Conservation (phyloP, 768 basidiomycete species). For the Tylopilus cervinicoccineus region DNA sequence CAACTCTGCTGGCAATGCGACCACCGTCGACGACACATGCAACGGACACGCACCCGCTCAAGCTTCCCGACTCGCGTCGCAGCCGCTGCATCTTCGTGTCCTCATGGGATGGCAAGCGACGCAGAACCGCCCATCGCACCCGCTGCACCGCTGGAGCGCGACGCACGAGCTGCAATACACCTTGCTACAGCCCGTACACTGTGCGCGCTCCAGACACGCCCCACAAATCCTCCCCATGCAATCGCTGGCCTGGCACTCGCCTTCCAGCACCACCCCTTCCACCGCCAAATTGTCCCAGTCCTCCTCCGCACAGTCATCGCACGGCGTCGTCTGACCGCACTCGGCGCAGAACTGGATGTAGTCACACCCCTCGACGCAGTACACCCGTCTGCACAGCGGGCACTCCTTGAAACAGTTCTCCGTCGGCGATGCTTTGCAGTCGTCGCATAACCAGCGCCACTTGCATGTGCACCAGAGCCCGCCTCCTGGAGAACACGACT, state of each 20-base stretch:
- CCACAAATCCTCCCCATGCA: slow-evolving; percentile 13
- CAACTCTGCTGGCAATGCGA: too few relatives aligned
- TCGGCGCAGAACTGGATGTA: slow-evolving; percentile 22
- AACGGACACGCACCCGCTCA: neutral
- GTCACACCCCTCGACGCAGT: slow-evolving; percentile 18
- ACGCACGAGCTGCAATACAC: slow-evolving; percentile 14
- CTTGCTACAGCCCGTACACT: slow-evolving; percentile 13
- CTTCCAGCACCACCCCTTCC: slow-evolving; percentile 12
- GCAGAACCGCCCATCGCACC: slow-evolving; percentile 9
- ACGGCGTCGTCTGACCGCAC: slow-evolving; percentile 19
- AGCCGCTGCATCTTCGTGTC: slow-evolving; percentile 1
- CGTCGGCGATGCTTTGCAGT: slow-evolving; percentile 12
- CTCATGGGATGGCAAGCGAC: slow-evolving; percentile 1
- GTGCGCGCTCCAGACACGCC: slow-evolving; percentile 5
- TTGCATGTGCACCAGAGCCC: slow-evolving; percentile 22
- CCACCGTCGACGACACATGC: neutral
- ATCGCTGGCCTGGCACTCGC: neutral
- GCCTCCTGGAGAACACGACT: slow-evolving; percentile 14
- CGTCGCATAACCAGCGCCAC: slow-evolving; percentile 22
- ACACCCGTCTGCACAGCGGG: slow-evolving; percentile 15
- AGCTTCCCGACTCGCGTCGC: neutral
- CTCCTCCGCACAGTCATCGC: slow-evolving; percentile 26
- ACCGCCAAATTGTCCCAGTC: slow-evolving; percentile 3
- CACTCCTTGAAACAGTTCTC: slow-evolving; percentile 13
- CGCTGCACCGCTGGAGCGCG: slow-evolving; percentile 1